Base-by-base conservation (phyloP, 768 basidiomycete genomes). In the Aureoboletus auriporus region DNA sequence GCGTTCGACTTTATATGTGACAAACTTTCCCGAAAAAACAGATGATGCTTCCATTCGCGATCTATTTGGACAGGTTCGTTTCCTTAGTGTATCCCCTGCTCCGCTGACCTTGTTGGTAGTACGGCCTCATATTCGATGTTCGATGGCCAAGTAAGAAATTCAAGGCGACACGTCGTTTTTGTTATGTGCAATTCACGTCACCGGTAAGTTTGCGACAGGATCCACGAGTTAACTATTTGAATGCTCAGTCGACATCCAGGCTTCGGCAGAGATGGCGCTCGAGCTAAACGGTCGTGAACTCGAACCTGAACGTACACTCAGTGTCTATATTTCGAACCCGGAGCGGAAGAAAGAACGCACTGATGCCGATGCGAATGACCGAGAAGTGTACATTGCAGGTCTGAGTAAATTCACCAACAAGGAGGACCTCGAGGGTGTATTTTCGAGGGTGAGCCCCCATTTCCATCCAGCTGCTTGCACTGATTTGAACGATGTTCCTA, bases 61-160 rank as follows among this genome's bases (percentile, higher is more conserved):
- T 38, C 64, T 96, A 11, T 96, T 99, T 63, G 78, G 76, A 44
- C 76, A 83, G 73, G 94, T 94, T 50, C 40, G 76, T 57, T 31
- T 35, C 6, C 11, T 3, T 41, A 27, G 2, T 29, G 36, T 23
- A 16, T 30, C 10, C n/a, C 1, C 38, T 42, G 8, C 31, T 28
- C 38, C 35, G 1, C 43, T 46, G 31, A 54, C 30, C 23, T 49
- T 39, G 58, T 46, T 23, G 10, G 1, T 47, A 96, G 93, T 93
- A 88, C 67, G 96, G 96, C 9, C 79, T 76, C 5, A 78, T 99
- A 46, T 89, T 98, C 51, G 94, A 98, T 54, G 88, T 93, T 14
- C 87, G 96, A 29, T 98, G 95, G 95, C 96, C 96, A 6, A 94
- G 92, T 69, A 94, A 94, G 63, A 96, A 96, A 63, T 93, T 92